These are phyloP conservation scores for Macrophomina pseudophaseolina DNA, from an alignment of 2,329 filamentous ascomycete species.

Conservation along the genomic window DNA sequence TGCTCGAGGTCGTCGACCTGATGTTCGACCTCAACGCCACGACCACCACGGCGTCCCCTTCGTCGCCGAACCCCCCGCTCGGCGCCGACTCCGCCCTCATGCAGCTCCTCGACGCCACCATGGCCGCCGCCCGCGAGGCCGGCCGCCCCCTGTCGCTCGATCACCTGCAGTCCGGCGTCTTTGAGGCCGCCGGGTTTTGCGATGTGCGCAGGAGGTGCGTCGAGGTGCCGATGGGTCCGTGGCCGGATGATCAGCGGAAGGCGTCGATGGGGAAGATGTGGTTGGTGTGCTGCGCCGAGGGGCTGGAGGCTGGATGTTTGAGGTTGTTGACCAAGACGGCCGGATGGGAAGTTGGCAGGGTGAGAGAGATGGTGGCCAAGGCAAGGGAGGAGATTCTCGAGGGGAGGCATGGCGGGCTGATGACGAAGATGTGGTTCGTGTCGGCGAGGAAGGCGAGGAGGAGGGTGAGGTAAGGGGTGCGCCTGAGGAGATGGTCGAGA, in stretches of 20 bases:
- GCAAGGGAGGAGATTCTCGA: slow-evolving; percentile 18
- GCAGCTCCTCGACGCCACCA: slow-evolving; percentile 36
- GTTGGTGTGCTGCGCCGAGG: slow-evolving; percentile 47
- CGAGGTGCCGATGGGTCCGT: slow-evolving; percentile 45
- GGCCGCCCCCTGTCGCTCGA: slow-evolving; percentile 49
- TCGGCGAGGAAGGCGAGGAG: slow-evolving; percentile 18
- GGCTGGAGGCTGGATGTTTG: slow-evolving; percentile 46
- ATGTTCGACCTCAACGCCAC: slow-evolving; percentile 30
- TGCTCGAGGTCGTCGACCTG: slow-evolving; percentile 53
- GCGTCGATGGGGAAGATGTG: slow-evolving; percentile 50
- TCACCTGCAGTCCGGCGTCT: slow-evolving; percentile 48
- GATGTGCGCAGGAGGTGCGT: slow-evolving; percentile 48
- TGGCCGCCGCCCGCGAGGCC: slow-evolving; percentile 46
- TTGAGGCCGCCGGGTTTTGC: slow-evolving; percentile 52
- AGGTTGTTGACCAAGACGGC: slow-evolving; percentile 42
- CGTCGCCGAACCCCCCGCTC: neutral
- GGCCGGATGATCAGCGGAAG: slow-evolving; percentile 41
- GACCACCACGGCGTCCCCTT: slow-evolving; percentile 11
- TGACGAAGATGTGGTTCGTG: slow-evolving; percentile 20
- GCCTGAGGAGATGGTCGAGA: no score
- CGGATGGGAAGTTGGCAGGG: slow-evolving; percentile 42
- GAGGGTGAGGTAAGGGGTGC: neutral
- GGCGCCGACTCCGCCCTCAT: slow-evolving; percentile 31
- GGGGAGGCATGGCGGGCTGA: slow-evolving; percentile 8
- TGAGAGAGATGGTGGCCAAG: slow-evolving; percentile 25